phyloP scores from a whole-genome alignment of 176 grass and related monocot genomes.

The Luzula sylvatica region DNA sequence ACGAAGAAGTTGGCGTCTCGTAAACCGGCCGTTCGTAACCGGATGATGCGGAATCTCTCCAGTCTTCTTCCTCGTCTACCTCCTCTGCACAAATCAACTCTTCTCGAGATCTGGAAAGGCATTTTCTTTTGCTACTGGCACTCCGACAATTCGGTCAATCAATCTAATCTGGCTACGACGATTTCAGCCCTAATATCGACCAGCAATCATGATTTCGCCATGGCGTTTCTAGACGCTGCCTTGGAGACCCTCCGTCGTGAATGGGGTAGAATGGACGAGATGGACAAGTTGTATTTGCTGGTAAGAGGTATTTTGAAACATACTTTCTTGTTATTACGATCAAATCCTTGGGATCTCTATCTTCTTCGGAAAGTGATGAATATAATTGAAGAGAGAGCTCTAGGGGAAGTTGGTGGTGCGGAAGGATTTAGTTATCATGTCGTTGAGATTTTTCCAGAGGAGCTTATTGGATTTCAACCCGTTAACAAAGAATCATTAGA shows the following conservation, averaged over 20 bases:
- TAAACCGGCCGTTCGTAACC: slow-evolving; percentile 35
- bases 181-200: slow-evolving; percentile 54
- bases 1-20: slow-evolving; percentile 64
- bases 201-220: slow-evolving; percentile 18
- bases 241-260: slow-evolving; percentile 68
- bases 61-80: slow-evolving; percentile 16
- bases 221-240: slow-evolving; percentile 47
- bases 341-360: slow-evolving; percentile 36
- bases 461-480: no score
- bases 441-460: no score
- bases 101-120: slow-evolving; percentile 97
- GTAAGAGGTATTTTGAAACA: slow-evolving; percentile 60
- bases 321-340: no score
- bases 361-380: slow-evolving; percentile 26
- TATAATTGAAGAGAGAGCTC: slow-evolving; percentile 35
- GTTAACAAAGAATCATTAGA: slow-evolving; percentile 29
- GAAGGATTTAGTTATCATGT: no score
- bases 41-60: slow-evolving; percentile 39
- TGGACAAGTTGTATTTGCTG: slow-evolving; percentile 97
- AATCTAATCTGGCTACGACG: slow-evolving; percentile 48
- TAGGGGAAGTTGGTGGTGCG: slow-evolving; percentile 32
- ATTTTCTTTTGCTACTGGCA: slow-evolving; percentile 99
- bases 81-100: slow-evolving; percentile 35
- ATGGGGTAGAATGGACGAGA: slow-evolving; percentile 76
- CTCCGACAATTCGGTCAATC: slow-evolving; percentile 61